Evolutionary conservation across 2,329 filamentous ascomycete species (phyloP).

Genomic region (Diaporthe caulivora): DNA sequence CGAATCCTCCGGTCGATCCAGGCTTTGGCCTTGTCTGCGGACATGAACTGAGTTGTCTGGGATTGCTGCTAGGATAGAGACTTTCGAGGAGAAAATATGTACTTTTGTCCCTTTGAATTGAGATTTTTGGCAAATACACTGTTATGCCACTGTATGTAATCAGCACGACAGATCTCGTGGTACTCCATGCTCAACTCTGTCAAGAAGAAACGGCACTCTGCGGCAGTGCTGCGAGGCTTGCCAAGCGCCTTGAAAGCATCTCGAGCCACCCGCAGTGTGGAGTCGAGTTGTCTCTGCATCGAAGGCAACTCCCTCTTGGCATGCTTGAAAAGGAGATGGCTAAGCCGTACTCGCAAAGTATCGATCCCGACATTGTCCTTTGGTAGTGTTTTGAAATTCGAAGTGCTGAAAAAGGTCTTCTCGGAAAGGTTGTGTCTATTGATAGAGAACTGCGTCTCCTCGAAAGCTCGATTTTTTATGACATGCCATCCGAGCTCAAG

Average conservation of each 20-base stretch:
- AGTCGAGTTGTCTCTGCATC: not conserved
- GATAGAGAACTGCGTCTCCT: conserved; percentile 46
- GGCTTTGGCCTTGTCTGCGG: not conserved
- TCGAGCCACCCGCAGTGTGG: not conserved
- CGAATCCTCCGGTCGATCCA: not conserved
- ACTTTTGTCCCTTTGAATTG: conserved; percentile 5
- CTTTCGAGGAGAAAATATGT: too few relatives aligned
- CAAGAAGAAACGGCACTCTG: not conserved
- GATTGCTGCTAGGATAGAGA: too few relatives aligned
- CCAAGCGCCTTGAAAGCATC: not conserved
- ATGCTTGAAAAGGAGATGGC: conserved; percentile 25
- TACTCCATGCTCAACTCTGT: conserved; percentile 29
- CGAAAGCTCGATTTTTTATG: conserved; percentile 72
- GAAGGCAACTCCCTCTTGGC: conserved; percentile 27
- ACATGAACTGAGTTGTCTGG: too few relatives aligned
- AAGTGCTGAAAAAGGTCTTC: not conserved
- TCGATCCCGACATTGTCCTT: conserved; percentile 30
- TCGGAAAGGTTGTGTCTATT: conserved; percentile 5
- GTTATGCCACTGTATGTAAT: not conserved
- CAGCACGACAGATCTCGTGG: conserved; percentile 23
- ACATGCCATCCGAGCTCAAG: conserved; percentile 53
- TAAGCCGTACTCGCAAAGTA: not conserved
- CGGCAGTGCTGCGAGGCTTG: not conserved
- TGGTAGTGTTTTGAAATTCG: not conserved
- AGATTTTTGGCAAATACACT: rapidly evolving